Evolutionary conservation across 1,284 basidiomycete genomes (phyloP).

Genomic region (Heterobasidion parviporum): DNA sequence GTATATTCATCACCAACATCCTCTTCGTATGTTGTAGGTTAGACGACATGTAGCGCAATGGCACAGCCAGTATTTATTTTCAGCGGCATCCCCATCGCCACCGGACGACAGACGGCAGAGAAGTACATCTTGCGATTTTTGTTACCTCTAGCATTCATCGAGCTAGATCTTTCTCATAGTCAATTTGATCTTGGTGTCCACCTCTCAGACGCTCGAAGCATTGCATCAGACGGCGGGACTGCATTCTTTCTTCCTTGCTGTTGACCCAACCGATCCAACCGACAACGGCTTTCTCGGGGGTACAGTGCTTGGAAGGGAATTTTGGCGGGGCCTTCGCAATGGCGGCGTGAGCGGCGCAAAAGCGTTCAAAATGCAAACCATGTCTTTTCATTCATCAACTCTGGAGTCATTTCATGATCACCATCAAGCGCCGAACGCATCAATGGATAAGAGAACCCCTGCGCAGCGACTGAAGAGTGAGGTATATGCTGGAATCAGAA

Average conservation of each 20-base stretch:
- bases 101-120: constrained; percentile 11
- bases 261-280: constrained; percentile 37
- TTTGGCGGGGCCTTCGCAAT: constrained; percentile 50
- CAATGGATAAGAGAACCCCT: constrained; percentile 18
- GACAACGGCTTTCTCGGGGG: constrained; percentile 57
- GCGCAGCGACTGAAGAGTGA: constrained; percentile 39
- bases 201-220: constrained; percentile 44
- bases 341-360: constrained; percentile 50
- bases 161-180: constrained; percentile 23
- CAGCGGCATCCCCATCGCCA: constrained; percentile 1
- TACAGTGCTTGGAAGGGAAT: constrained; percentile 48
- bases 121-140: constrained; percentile 9
- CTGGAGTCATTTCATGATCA: background rate
- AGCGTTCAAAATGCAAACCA: constrained; percentile 36
- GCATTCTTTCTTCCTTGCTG: constrained; percentile 53
- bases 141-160: background rate
- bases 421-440: background rate
- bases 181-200: constrained; percentile 32
- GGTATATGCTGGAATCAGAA: constrained; percentile 44
- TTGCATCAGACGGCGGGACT: constrained; percentile 37
- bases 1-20: too few species aligned
- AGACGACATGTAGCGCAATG: constrained; percentile 45
- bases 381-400: constrained; percentile 1
- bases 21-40: constrained; percentile 28
- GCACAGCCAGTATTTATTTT: constrained; percentile 48